A percentile compares a stretch with the other conserved stretches of the same genome.
Evolutionary conservation across 305 asterid species (phyloP).

Genomic region (Fraxinus xanthoxyloides): DNA sequence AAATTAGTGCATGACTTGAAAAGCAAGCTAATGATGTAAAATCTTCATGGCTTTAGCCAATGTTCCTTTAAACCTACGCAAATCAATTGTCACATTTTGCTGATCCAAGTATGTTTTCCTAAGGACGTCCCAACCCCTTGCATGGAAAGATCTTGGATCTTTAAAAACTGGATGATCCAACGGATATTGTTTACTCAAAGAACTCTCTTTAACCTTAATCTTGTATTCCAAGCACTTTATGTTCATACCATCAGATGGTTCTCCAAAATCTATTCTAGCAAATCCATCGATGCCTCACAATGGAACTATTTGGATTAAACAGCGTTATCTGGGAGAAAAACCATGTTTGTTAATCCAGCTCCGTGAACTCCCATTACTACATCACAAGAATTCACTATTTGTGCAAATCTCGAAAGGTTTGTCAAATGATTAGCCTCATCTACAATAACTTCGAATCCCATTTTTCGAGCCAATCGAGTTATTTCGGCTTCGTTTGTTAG

Average conservation of each 20-base stretch:
- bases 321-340: slow-evolving; percentile 62
- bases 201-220: slow-evolving; percentile 50
- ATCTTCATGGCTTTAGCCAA: slow-evolving; percentile 48
- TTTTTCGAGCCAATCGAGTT: slow-evolving; percentile 26
- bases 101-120: slow-evolving; percentile 55
- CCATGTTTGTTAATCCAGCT: slow-evolving; percentile 79
- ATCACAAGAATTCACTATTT: slow-evolving; percentile 65
- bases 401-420: slow-evolving; percentile 44
- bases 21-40: slow-evolving; percentile 26
- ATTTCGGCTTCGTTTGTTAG: slow-evolving; percentile 43
- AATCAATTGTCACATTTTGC: slow-evolving; percentile 63
- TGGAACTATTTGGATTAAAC: slow-evolving; percentile 57
- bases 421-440: slow-evolving; percentile 47
- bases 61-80: slow-evolving; percentile 44
- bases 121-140: slow-evolving; percentile 49
- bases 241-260: slow-evolving; percentile 59
- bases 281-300: slow-evolving; percentile 50
- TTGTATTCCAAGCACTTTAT: slow-evolving; percentile 56
- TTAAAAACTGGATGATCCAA: slow-evolving; percentile 42
- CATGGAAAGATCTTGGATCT: slow-evolving; percentile 48
- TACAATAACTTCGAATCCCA: slow-evolving; percentile 52
- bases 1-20: not conserved
- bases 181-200: slow-evolving; percentile 38
- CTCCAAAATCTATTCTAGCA: slow-evolving; percentile 56
- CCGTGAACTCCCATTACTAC: slow-evolving; percentile 76